phyloP scores from a whole-genome alignment of 2,329 filamentous ascomycete genomes.

The Aureobasidium uvarum region DNA sequence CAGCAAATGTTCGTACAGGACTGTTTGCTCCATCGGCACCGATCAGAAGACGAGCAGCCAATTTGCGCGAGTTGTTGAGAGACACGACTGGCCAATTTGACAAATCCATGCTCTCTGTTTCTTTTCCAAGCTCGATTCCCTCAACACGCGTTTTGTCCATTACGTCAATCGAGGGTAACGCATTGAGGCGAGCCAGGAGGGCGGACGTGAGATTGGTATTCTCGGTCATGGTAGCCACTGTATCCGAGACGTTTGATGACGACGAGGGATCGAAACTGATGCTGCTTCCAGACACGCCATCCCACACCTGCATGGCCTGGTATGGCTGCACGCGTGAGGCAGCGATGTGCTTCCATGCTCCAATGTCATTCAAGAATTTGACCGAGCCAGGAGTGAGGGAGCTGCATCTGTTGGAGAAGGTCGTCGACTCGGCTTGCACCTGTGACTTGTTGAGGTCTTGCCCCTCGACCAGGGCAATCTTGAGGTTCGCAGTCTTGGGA shows the following conservation, averaged over 20 bases:
- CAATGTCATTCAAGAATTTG: conserved; percentile 73
- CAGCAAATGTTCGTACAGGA: conserved; percentile 84
- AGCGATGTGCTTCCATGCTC: conserved; percentile 78
- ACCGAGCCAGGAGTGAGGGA: conserved; percentile 88
- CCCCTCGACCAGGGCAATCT: conserved; percentile 84
- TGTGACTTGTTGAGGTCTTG: conserved; percentile 74
- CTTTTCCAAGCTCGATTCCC: conserved; percentile 70
- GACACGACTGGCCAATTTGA: conserved; percentile 84
- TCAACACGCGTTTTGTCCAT: conserved; percentile 77
- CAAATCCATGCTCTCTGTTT: conserved; percentile 64
- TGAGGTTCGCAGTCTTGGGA: conserved; percentile 62
- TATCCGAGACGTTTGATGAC: conserved; percentile 9
- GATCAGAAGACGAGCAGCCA: conserved; percentile 81
- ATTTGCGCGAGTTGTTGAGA: conserved; percentile 60
- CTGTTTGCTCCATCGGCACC: conserved; percentile 95
- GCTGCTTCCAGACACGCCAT: conserved; percentile 80
- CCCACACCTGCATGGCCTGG: conserved; percentile 98
- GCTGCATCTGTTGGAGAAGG: conserved; percentile 92
- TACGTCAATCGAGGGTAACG: conserved; percentile 54
- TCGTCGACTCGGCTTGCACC: conserved; percentile 62
- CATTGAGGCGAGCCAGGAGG: conserved; percentile 65
- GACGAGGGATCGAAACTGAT: conserved; percentile 66
- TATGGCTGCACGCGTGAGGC: conserved; percentile 76
- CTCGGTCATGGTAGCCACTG: conserved; percentile 95
- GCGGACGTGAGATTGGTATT: conserved; percentile 84